Base-by-base conservation (phyloP, 495 filamentous ascomycete genomes). In the Aspergillus saccharolyticus region DNA sequence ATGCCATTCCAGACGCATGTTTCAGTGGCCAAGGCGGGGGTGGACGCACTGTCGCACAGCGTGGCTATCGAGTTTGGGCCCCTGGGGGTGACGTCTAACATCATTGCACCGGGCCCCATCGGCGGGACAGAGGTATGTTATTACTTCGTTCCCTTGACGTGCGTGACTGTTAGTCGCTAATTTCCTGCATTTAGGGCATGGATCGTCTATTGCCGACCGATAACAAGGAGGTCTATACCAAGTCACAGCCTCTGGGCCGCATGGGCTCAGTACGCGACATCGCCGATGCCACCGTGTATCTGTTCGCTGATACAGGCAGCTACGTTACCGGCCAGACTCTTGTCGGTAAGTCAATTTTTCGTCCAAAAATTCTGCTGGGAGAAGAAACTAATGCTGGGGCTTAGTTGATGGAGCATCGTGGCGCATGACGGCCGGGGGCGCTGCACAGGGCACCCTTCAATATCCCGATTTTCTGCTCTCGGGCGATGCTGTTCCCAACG, bases 11-110 rank as follows among this genome's bases (percentile, higher is more conserved):
- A 97, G 67, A 77, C 85, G 2, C 94, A 97, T 68, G 92, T 91
- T 17, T 77, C 85, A 3, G 91, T 89, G 6, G 94, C 94, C 52
- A 98, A 98, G 73, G 90, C 94, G 0, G 91, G 86, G 21, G 82
- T 98, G 18, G 94, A 98, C 68, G 84, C 90, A 1, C 77, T 97
- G 55, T 86, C 86, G 24, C 79, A 83, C 48, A 82, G 80, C 9
- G 78, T 90, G 0, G 86, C 89, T 3, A 79, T 98, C 33, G 94
- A 98, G 67, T 89, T 90, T 59, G 93, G 93, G 0, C 94, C 94
- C 0, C 80, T 80, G 30, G 94, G 94, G 1, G 66, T 98, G n/a
- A 96, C 91, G 0, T 87, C 85, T 14, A 98, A 98, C 65, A 84
- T 94, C 52, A 85, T 95, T 56, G 81, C 89, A 0, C 91, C 92